Evolutionary conservation across 1,284 basidiomycete genomes (phyloP), one percentile per base, ranked within the genome.

Genomic region (Cryptococcus maquisensis): DNA sequence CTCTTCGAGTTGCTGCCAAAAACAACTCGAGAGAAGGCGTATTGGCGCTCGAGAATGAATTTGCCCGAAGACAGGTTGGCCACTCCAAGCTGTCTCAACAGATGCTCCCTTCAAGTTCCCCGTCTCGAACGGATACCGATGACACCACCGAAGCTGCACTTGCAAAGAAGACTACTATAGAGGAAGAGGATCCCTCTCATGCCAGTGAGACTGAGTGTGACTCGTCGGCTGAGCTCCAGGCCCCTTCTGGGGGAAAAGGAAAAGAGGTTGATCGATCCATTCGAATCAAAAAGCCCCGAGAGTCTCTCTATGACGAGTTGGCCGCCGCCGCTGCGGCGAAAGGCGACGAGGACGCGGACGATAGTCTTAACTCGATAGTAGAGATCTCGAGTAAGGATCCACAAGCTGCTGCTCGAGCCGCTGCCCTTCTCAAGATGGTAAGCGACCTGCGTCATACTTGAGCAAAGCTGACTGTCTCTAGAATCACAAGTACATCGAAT

Each of bases 361-460:
- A 63, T 10, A 60, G 59, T 48, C 56, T 57, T 43, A 62, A 57
- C 18, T 72, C 76, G 8, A 76, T 84, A 9, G 78, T 94, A 59
- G 86, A 89, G 75, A 87, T 94, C 59, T 85, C 85, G 1, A 89
- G 87, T 52, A 81, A 83, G 13, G 87, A 93, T 70, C 88, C 90
- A 0, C 79, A 81, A 55, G 88, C 87, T 12, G 91, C 90, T 45
- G 90, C 90, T 6, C 79, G 88, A 46, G 90, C 90, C n/a, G 90
- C 88, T 20, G 91, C 90, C 0, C 91, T 94, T 59, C 78, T 94
- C 59, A 90, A 88, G 74, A 81, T 88, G 78, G 88, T 88, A 52
- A 37, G 81, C 69, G 26, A 5, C 18, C 3, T 38, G 16, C 23
- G 7, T 44, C 26, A 8, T 32, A 51, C 16, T 40, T 10, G 16